Base-by-base conservation (phyloP, 148 eudicot genomes). In the Vaccinium corymbosum region DNA sequence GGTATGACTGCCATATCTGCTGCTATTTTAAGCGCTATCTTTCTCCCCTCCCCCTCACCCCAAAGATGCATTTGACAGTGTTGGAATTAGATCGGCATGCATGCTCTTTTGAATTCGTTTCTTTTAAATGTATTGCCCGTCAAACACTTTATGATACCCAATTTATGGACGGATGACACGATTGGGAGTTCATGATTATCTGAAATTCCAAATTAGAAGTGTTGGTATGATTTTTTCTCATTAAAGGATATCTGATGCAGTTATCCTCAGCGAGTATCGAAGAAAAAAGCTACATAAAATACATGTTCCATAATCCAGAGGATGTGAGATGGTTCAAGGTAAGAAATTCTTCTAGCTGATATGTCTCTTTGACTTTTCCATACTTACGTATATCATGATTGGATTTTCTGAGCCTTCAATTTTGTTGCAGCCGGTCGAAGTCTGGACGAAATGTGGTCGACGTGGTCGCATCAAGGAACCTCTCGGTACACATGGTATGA, bases 301-400 rank as follows among this genome's bases (percentile, higher is more conserved):
- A 92, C 82, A 94, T 97, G 99, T 95, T 97, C 57, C 98, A 97
- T 86, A 91, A 89, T 84, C 99, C 99, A 32, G 98, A 97, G 85
- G 99, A 97, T 87, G 97, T 95, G 7, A 97, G 85, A 93, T 97
- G 99, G 99, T 97, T 97, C 91, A 97, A 94, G 98, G 99, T 93
- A 85, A 81, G 92, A 50, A 42, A 42, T 66, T 55, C 68, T 53
- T 27, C 55, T 85, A 48, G 80, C 72, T 7, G 73, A 50, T 9
- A 12, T 59, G 19, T 61, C 8, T 82, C 29, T 66, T 61, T 1
- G 56, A 25, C 32, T 20, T 55, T 42, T 22, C 55, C 51, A 29
- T 27, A 42, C 11, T 6, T 57, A 3, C 16, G 3, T 3, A 6
- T 66, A 49, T 29, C 50, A 66, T 66, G 74, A 29, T 74, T 16